Percentiles rank a stretch among this genome's conserved stretches.
Conservation (phyloP, 2,329 filamentous ascomycete genomes). For the Colletotrichum magnum region DNA sequence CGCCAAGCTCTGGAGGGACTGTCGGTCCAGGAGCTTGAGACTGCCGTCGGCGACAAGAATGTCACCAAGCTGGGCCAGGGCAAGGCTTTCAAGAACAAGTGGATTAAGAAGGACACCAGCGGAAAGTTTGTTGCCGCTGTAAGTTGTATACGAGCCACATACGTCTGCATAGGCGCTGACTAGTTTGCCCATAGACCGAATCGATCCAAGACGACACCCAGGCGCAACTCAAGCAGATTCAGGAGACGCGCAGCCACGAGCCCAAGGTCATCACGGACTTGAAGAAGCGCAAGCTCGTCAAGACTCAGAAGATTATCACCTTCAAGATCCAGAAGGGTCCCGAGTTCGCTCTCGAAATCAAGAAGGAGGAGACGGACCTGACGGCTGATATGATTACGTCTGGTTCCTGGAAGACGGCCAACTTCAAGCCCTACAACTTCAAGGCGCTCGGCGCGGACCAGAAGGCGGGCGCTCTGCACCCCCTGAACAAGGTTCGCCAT, state of each 20-base stretch:
- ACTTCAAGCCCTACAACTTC: slow-evolving; percentile 88
- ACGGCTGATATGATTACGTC: slow-evolving; percentile 92
- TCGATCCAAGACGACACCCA: slow-evolving; percentile 85
- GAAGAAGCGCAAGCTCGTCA: slow-evolving; percentile 92
- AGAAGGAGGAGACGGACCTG: slow-evolving; percentile 94
- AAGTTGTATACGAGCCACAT: slow-evolving; percentile 21
- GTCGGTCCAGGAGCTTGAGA: slow-evolving; percentile 81
- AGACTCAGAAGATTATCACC: slow-evolving; percentile 83
- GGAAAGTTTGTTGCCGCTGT: slow-evolving; percentile 69
- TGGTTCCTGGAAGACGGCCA: slow-evolving; percentile 92
- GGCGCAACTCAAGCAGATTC: slow-evolving; percentile 81
- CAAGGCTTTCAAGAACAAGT: slow-evolving; percentile 89
- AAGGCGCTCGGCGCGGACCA: slow-evolving; percentile 78
- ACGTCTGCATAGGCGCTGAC: slow-evolving; percentile 25
- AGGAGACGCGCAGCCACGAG: slow-evolving; percentile 79
- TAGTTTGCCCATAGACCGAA: slow-evolving; percentile 63
- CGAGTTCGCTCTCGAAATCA: slow-evolving; percentile 90
- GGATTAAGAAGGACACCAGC: slow-evolving; percentile 75
- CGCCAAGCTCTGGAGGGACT: slow-evolving; percentile 82
- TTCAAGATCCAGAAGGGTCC: slow-evolving; percentile 88
- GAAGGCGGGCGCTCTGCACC: slow-evolving; percentile 73
- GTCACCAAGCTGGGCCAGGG: slow-evolving; percentile 89
- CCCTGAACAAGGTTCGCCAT: slow-evolving; percentile 92
- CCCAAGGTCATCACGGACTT: slow-evolving; percentile 84
- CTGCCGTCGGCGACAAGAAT: slow-evolving; percentile 78